Evolutionary conservation across 805 yeast genomes (phyloP), one percentile per base, ranked within the genome.

Genomic region (Nematodospora valgi): DNA sequence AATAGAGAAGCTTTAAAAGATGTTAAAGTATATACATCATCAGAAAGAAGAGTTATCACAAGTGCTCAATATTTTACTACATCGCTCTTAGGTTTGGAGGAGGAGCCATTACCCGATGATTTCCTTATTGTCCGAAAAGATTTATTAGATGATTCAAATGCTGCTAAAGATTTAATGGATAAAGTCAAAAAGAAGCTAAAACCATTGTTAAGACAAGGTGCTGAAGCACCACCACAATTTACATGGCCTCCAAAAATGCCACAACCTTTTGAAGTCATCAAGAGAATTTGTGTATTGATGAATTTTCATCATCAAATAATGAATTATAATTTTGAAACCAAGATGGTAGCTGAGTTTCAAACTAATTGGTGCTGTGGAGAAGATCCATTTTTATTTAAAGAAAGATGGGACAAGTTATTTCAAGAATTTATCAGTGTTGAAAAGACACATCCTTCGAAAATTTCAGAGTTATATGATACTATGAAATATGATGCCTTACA

Each of bases 181-280:
- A 86, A 88, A 53, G 99, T 93, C 24, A 93, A 93, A 62, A 93
- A 93, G 77, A 87, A 89, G 68, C 72, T 93, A 53, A 93, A 93
- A 61, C 97, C 98, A 1, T 68, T 93, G 51, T 68, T 93, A 35
- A 77, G 99, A 61, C 93, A 89, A 59, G 98, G 98, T 2, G 86
- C 87, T 37, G 95, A 87, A 49, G 96, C 98, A 0, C 98, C 98
- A 12, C 85, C 94, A 0, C 96, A 93, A 54, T 93, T 93, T 59
- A 86, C 98, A 0, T 93, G 99, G 99, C 98, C 99, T 1, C 86
- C 93, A 13, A 87, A 87, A 55, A 88, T 93, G 86, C 98, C 98
- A 0, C 94, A 93, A 54, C 99, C 99, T 2, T 91, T 87, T 53
- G 78, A 81, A 32, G 98, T 93, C 11, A 86, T 94, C 49, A 86